Conservation (phyloP, 1,284 basidiomycete genomes). For the Ceratobasidium papillatum region DNA sequence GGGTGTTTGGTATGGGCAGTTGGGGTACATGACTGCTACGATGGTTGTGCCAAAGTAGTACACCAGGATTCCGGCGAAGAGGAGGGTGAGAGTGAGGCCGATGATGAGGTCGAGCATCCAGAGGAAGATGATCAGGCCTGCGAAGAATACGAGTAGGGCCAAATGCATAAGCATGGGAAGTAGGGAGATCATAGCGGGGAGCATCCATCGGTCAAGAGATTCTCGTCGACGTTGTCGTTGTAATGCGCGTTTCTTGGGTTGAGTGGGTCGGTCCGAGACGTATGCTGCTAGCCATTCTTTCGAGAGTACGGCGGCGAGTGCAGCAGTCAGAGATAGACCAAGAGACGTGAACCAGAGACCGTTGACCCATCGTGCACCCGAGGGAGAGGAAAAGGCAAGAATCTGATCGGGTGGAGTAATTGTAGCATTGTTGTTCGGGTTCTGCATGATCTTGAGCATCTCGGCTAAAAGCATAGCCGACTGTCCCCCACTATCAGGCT, state of each 20-base stretch:
- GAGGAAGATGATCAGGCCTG: constrained; percentile 31
- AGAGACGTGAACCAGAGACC: constrained; percentile 40
- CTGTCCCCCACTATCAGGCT: constrained; percentile 23
- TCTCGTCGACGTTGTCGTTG: constrained; percentile 39
- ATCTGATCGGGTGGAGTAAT: constrained; percentile 11
- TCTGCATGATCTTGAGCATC: constrained; percentile 13
- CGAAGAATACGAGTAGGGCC: constrained; percentile 30
- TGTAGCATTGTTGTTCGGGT: neutral
- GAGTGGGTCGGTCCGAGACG: constrained; percentile 35
- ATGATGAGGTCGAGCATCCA: constrained; percentile 39
- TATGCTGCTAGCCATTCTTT: constrained; percentile 38
- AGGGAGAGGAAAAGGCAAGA: constrained; percentile 8
- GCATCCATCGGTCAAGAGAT: constrained; percentile 36
- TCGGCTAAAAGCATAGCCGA: constrained; percentile 26
- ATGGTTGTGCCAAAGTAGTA: constrained; percentile 36
- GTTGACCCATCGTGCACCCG: constrained; percentile 35
- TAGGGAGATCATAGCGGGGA: constrained; percentile 27
- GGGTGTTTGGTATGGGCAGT: constrained; percentile 37
- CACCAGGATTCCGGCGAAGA: constrained; percentile 13
- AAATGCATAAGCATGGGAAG: constrained; percentile 35
- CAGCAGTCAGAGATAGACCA: constrained; percentile 27
- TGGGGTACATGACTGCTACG: constrained; percentile 35
- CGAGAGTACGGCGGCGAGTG: constrained; percentile 27
- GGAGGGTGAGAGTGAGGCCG: constrained; percentile 23
- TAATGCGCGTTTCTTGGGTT: constrained; percentile 32